Evolutionary conservation across 108 stramenopile species (phyloP), one percentile per base, ranked within the genome.

Genomic region (Cyclotella choctawhatcheeana): DNA sequence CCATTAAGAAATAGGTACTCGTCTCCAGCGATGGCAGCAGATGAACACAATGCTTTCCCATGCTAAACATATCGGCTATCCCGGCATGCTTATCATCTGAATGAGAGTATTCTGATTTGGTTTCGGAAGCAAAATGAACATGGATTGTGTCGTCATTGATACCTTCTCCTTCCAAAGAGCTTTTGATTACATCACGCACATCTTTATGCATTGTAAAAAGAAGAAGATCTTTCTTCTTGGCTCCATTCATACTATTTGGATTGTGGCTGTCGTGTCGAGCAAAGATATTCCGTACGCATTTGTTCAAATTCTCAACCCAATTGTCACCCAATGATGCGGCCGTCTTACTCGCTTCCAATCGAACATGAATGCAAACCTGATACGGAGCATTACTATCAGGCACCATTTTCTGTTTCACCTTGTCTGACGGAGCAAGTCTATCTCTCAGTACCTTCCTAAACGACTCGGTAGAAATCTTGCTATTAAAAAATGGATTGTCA

Each of bases 151-250:
- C 56, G 13, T 40, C 20, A n/a, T n/a, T n/a, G n/a, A n/a, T n/a
- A n/a, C n/a, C 21, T 12, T 29, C 44, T 30, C 29, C 20, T 29
- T 48, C 45, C 27, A 48, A 30, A 14, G 63, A 64, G 26, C 31
- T 21, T 30, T 48, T 64, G 30, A 64, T 30, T 2, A 45, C 63
- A 6, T 16, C 2, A 18, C 63, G 63, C 0, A 64, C 45, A 30
- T 64, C 63, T 48, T 64, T 10, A 18, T 64, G 63, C 63, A 64
- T 64, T 3, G 63, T 64, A 48, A 64, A 64, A 5, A 64, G 26
- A 0, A 64, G 26, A 1, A 64, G 22, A 24, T 44, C 40, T 43
- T 61, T 61, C 43, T 27, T 30, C 17, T 26, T 26, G 26, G 26
- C 25, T n/a, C n/a, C n/a, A n/a, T n/a, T n/a, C n/a, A n/a, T n/a